These are phyloP conservation scores for Arabidopsis thaliana DNA, from an alignment of 345 rosid genomes.

Conservation along the genomic window TAIR10.1 NC_003074.8:656501-657000, in stretches of 20 bases:
- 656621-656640: constrained; percentile 70
- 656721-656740: constrained; percentile 55
- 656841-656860: constrained; percentile 65
- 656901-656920: constrained; percentile 77
- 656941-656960: constrained; percentile 67
- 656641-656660: constrained; percentile 58
- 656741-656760: constrained; percentile 65
- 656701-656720: constrained; percentile 65
- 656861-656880: constrained; percentile 58
- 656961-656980: constrained; percentile 62
- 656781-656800: constrained; percentile 88
- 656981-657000: constrained; percentile 70
- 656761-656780: constrained; percentile 77
- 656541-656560: constrained; percentile 87
- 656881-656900: constrained; percentile 81
- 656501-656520: constrained; percentile 74
- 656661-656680: constrained; percentile 56
- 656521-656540: constrained; percentile 78
- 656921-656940: constrained; percentile 71
- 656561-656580: constrained; percentile 79
- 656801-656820: constrained; percentile 67
- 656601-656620: constrained; percentile 66
- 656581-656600: constrained; percentile 72
- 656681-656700: constrained; percentile 61
- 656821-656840: constrained; percentile 67